Evolutionary conservation across 108 stramenopile genomes (phyloP), one percentile per base, ranked within the genome.

Genomic region (Nitzschia sp.): DNA sequence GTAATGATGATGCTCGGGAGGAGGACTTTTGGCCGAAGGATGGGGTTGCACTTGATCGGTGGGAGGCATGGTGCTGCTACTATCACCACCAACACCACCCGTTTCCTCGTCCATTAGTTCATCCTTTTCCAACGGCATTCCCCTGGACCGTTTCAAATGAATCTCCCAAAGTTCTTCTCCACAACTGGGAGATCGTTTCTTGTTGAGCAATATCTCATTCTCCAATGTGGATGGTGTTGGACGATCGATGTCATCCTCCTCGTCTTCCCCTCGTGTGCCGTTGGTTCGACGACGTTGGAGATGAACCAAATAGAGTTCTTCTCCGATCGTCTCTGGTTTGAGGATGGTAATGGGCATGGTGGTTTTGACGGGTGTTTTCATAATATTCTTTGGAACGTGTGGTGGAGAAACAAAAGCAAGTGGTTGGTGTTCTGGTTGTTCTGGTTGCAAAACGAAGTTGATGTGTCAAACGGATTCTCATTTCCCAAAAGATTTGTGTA

Each of bases 261-360:
- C 62, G 21, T 83, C 84, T 62, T 84, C 81, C 1, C 68, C 65
- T 51, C 66, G 44, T 15, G 60, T 41, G 40, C 63, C 77, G 21
- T 62, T 78, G 1, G 29, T 34, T 0, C 69, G 67, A 22, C 53
- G 64, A 34, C 89, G 86, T 20, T 61, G 70, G 20, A 90, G 65
- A 59, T 90, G 86, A 44, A 90, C 77, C 29, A 85, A 71, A 46
- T 67, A 90, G 34, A 90, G 76, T 46, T 90, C 89, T 72, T 90
- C 89, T 12, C 89, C 89, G 42, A 65, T 38, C 6, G 80, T 76
- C 11, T 44, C 61, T 26, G 48, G 26, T 39, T 67, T 62, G 29
- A 34, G 29, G 29, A 34, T 34, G n/a, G n/a, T n/a, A n/a, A n/a
- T n/a, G n/a, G n/a, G n/a, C 29, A 34, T 34, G 29, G 29, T 34